phyloP scores from a whole-genome alignment of 1,284 basidiomycete species.

The Marasmius sp. region DNA sequence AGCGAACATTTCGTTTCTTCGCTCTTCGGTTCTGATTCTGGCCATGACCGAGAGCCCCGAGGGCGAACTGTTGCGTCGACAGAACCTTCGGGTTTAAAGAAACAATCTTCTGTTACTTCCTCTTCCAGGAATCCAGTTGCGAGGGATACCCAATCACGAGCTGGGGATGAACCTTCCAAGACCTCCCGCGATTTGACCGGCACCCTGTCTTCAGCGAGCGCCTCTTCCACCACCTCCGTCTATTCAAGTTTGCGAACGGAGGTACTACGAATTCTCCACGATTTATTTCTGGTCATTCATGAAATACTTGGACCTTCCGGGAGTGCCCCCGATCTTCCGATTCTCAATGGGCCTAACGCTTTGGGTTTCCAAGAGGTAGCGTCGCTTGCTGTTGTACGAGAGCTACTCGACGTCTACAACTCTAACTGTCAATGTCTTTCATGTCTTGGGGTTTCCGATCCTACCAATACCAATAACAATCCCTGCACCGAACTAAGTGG shows the following conservation, averaged over 20 bases:
- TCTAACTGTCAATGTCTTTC: background rate
- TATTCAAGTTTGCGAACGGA: background rate
- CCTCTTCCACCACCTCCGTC: background rate
- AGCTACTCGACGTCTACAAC: background rate
- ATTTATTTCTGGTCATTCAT: background rate
- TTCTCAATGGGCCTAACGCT: background rate
- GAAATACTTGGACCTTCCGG: background rate
- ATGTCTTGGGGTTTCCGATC: background rate
- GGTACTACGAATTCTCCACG: background rate
- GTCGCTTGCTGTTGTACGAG: background rate
- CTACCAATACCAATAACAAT: background rate
- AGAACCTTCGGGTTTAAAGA: background rate
- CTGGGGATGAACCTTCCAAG: too few species aligned
- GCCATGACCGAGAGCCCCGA: background rate
- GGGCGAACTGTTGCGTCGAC: background rate
- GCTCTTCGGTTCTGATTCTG: background rate
- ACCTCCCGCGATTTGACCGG: too few species aligned
- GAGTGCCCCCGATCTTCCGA: background rate
- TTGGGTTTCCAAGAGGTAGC: background rate
- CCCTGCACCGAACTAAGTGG: background rate
- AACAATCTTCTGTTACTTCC: background rate
- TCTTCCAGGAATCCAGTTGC: background rate
- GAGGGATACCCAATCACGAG: too few species aligned
- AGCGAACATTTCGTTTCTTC: background rate
- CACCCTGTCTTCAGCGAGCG: too few species aligned